Base-by-base conservation (phyloP, 768 basidiomycete genomes). In the Lentinula sp. region DNA sequence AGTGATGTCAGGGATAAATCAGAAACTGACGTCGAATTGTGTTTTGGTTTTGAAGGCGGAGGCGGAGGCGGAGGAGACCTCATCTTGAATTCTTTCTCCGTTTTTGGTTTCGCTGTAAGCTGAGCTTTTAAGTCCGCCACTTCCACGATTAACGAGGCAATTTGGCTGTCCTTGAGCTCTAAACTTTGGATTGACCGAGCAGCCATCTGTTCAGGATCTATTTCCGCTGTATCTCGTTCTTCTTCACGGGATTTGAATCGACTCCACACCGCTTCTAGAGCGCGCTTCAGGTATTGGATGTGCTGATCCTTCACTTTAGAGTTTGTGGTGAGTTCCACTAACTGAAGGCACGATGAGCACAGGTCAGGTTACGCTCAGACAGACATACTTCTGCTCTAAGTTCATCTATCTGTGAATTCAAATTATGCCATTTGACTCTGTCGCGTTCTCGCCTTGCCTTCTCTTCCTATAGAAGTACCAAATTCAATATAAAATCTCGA, bases 221-320 rank as follows among this genome's bases (percentile, higher is more conserved):
- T 69, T 53, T 85, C 84, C 0, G 78, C 72, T 52, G 71, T 77
- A 48, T 77, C 79, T 23, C 66, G 69, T 28, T 78, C 78, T 66
- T 87, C 84, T 66, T 84, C 82, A 48, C 82, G 73, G 5, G 82
- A 77, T 5, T 81, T 78, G 70, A 95, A 88, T n/a, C 90, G 81
- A 10, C 86, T 86, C 71, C 92, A 92, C 4, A 95, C 88, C 6
- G 90, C 88, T 71, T 94, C 91, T 41, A 97, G 76, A n/a, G 92
- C 90, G 13, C 88, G 86, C 68, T 93, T 92, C 42, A 95, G 79
- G 66, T 88, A 91, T 0, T 80, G 65, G 37, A 88, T 79, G 60
- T 94, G 90, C 68, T 92, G 93, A 63, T 88, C 84, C 67, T 86
- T 89, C 76, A 72, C 59, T 59, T 59, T 4, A 41, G 55, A 28